These are phyloP conservation scores for Marchantia polymorpha DNA, from an alignment of 225 moss, liverwort and hornwort species.

Conservation along the genomic window DNA sequence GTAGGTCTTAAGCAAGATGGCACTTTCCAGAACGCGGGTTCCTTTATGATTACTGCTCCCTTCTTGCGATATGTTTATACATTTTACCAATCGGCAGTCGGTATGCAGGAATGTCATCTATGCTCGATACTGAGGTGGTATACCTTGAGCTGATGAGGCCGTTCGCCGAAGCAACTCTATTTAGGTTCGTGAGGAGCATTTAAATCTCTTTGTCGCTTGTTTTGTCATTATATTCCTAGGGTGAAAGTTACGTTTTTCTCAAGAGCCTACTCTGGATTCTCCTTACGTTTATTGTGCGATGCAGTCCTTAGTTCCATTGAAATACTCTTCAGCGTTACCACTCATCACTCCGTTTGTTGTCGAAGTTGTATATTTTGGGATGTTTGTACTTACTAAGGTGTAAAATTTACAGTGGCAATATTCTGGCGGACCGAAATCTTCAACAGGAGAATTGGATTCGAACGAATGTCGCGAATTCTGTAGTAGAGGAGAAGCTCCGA, in stretches of 20 bases:
- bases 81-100: not conserved
- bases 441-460: slow-evolving; percentile 74
- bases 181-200: slow-evolving; percentile 48
- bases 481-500: slow-evolving; percentile 67
- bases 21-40: too few species aligned
- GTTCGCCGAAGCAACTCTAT: slow-evolving; percentile 85
- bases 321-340: too few species aligned
- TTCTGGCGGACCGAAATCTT: slow-evolving; percentile 53
- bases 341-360: too few species aligned
- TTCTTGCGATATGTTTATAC: too few species aligned
- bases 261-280: not conserved
- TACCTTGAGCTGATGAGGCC: slow-evolving; percentile 97
- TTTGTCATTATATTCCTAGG: too few species aligned
- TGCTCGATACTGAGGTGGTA: slow-evolving; percentile 84
- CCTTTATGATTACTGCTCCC: too few species aligned
- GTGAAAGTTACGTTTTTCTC: too few species aligned
- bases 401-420: slow-evolving; percentile 57
- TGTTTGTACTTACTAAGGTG: not conserved
- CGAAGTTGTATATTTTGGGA: too few species aligned
- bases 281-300: not conserved
- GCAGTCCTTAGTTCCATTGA: not conserved
- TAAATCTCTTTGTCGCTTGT: too few species aligned
- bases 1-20: not conserved
- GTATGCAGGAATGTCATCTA: slow-evolving; percentile 79
- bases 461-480: slow-evolving; percentile 55